Percentiles rank a stretch among this genome's conserved stretches.
Conservation (phyloP, 2,329 filamentous ascomycete genomes). For the Ascochyta fabae region DNA sequence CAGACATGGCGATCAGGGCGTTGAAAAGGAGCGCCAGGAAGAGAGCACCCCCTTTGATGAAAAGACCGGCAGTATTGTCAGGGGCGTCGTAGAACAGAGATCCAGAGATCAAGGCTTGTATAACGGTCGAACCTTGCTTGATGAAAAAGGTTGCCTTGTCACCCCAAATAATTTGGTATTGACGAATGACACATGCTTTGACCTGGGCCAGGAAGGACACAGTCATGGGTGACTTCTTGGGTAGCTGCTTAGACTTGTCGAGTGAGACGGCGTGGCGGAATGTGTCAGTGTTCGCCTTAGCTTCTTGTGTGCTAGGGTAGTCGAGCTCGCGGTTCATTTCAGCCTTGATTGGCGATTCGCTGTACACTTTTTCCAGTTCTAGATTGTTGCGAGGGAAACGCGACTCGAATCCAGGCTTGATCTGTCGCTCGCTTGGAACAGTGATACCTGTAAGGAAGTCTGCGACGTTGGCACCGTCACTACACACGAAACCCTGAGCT, state of each 20-base stretch:
- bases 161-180: conserved; percentile 70
- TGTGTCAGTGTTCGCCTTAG: conserved; percentile 47
- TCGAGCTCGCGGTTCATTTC: conserved; percentile 63
- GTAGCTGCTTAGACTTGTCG: conserved; percentile 63
- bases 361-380: conserved; percentile 56
- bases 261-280: conserved; percentile 61
- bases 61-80: conserved; percentile 64
- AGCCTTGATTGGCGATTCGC: conserved; percentile 56
- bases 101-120: conserved; percentile 67
- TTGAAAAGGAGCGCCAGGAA: conserved; percentile 71
- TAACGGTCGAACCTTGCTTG: conserved; percentile 64
- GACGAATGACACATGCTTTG: conserved; percentile 62
- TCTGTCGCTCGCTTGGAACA: conserved; percentile 51
- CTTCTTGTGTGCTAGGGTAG: conserved; percentile 61
- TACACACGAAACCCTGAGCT: conserved; percentile 69
- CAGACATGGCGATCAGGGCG: conserved; percentile 67
- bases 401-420: conserved; percentile 49
- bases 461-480: conserved; percentile 67
- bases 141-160: conserved; percentile 69
- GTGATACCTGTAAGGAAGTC: conserved; percentile 82
- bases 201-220: conserved; percentile 53
- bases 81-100: conserved; percentile 73
- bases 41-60: conserved; percentile 67
- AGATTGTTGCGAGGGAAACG: conserved; percentile 52
- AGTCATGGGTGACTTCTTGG: conserved; percentile 62